Evolutionary conservation across 2,329 filamentous ascomycete species (phyloP).

Genomic region (Paecilomyces sp.): DNA sequence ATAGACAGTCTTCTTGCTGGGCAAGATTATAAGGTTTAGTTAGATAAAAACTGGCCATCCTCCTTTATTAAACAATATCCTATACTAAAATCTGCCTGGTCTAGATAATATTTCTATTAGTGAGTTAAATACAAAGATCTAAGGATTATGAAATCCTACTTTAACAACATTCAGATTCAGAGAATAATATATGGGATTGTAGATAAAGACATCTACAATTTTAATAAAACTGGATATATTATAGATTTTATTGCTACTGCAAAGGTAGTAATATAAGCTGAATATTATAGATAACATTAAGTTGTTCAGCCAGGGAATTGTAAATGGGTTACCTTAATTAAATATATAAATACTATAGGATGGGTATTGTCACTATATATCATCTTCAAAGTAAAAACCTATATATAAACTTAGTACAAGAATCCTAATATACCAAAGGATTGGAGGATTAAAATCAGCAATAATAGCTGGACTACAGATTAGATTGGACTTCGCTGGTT

Average conservation of each 20-base stretch:
- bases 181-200: neutral
- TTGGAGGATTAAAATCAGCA: too few species aligned
- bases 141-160: neutral
- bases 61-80: neutral
- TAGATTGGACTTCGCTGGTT: too few species aligned
- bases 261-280: neutral
- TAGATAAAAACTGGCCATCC: neutral
- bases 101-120: neutral
- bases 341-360: neutral
- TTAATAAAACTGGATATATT: neutral
- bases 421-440: too few species aligned
- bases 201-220: neutral
- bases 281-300: neutral
- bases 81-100: neutral
- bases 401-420: too few species aligned
- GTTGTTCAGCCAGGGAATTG: neutral
- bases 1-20: neutral
- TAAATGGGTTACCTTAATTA: neutral
- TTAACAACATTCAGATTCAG: neutral
- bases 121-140: neutral
- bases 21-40: neutral
- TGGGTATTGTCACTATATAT: too few species aligned
- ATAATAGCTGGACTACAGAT: too few species aligned
- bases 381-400: too few species aligned
- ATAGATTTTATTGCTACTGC: neutral